phyloP scores from a whole-genome alignment of 2,329 filamentous ascomycete species.

The Fusarium scirpi region DNA sequence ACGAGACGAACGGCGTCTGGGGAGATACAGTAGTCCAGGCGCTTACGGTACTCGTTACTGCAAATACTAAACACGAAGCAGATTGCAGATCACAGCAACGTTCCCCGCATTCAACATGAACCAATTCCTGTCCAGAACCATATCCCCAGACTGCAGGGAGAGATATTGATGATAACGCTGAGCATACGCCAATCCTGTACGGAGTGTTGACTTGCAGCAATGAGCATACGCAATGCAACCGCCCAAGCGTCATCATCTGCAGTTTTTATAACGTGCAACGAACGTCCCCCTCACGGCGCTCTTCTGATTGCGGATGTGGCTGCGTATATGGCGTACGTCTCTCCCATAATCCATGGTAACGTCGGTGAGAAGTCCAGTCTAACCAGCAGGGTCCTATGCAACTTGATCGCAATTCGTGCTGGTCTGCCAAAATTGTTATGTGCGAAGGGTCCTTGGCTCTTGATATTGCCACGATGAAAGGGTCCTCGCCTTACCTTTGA shows the following conservation, averaged over 20 bases:
- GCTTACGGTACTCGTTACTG: slow-evolving; percentile 5
- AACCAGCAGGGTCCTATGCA: slow-evolving; percentile 14
- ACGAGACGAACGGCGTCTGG: slow-evolving; percentile 27
- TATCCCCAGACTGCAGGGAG: slow-evolving; percentile 20
- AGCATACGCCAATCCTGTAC: slow-evolving; percentile 13
- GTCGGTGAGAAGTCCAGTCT: slow-evolving; percentile 23
- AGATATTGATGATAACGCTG: slow-evolving; percentile 9
- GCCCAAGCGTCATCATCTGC: slow-evolving; percentile 30
- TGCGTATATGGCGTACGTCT: slow-evolving; percentile 26
- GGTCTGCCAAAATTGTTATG: slow-evolving; percentile 7
- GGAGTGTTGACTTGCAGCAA: slow-evolving; percentile 27
- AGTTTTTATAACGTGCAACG: background rate
- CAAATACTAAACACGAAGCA: background rate
- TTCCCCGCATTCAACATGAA: slow-evolving; percentile 29
- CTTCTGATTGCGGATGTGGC: slow-evolving; percentile 29
- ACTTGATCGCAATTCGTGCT: background rate
- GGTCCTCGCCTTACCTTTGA: slow-evolving; percentile 2
- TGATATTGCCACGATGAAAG: slow-evolving; percentile 28
- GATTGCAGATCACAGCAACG: slow-evolving; percentile 22
- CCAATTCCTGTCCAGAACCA: slow-evolving; percentile 25
- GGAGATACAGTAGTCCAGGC: background rate
- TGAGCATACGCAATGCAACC: slow-evolving; percentile 24
- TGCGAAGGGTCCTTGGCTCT: slow-evolving; percentile 35
- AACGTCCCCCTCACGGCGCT: slow-evolving; percentile 5
- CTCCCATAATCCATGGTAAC: slow-evolving; percentile 22